phyloP scores from a whole-genome alignment of 1,139 yeast species.

The Blastobotrys apis region DNA sequence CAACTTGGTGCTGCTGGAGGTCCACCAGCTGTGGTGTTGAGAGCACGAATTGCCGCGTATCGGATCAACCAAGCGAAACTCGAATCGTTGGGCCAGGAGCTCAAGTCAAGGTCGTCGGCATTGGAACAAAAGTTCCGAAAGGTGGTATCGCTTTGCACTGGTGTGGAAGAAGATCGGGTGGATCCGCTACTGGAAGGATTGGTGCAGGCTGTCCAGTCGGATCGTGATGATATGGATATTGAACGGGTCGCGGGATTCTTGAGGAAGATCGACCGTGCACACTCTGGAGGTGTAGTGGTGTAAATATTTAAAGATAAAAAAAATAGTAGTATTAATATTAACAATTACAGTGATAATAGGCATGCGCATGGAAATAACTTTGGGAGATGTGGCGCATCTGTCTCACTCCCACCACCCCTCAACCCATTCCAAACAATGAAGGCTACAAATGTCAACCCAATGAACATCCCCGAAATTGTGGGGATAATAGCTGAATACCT shows the following conservation, averaged over 20 bases:
- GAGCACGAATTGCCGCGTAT: slow-evolving; percentile 80
- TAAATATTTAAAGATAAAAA: slow-evolving; percentile 1
- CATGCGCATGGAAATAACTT: too few species aligned
- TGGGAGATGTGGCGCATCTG: too few species aligned
- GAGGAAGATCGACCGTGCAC: slow-evolving; percentile 36
- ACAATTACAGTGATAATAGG: too few species aligned
- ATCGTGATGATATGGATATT: slow-evolving; percentile 62
- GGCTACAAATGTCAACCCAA: too few species aligned
- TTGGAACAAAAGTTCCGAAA: slow-evolving; percentile 81
- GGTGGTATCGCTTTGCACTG: slow-evolving; percentile 87
- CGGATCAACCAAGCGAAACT: slow-evolving; percentile 56
- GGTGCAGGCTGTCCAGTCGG: slow-evolving; percentile 85
- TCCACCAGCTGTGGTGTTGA: slow-evolving; percentile 61
- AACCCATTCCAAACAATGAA: too few species aligned
- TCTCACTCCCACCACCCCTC: too few species aligned
- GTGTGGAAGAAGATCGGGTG: slow-evolving; percentile 72
- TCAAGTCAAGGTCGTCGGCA: slow-evolving; percentile 52
- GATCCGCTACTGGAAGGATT: slow-evolving; percentile 81
- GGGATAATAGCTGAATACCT: too few species aligned
- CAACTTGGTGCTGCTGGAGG: too few species aligned
- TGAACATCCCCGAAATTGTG: too few species aligned
- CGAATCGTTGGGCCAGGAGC: slow-evolving; percentile 45
- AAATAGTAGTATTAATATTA: too few species aligned
- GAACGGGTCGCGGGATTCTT: slow-evolving; percentile 48
- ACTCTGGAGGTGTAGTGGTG: slow-evolving; percentile 12